Evolutionary conservation across 2,329 filamentous ascomycete species (phyloP), one percentile per base, ranked within the genome.

Genomic region (Sporothrix brunneoviolacea): DNA sequence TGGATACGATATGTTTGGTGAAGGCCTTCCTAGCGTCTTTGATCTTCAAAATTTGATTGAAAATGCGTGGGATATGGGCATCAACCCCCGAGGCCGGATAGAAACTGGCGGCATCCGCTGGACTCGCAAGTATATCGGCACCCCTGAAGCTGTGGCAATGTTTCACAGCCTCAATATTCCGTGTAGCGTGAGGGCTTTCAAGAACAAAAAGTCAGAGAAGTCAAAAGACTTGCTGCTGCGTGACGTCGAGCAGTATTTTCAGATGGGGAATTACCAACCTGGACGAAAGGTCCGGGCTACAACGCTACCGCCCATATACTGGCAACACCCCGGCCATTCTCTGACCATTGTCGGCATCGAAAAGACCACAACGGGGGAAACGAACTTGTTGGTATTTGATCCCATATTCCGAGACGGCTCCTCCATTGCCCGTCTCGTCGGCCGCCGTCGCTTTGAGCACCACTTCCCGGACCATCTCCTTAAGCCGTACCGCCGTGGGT

Each of bases 81-180:
- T 93, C 63, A 93, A 94, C 60, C 64, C 77, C 3, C 75, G 82
- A 39, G 88, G 86, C 4, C 78, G 88, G 30, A 63, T 80, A 3
- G 89, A 97, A 66, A 96, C 91, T 1, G 91, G 91, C 3, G 89
- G 90, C 1, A 86, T 97, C 56, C 80, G 74, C 56, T 84, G 84
- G n/a, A 95, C 91, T 0, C 80, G 93, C 54, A 97, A 96, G 65
- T 97, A 93, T 62, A 97, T 97, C 59, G 91, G 91, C 15, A 96
- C 91, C 1, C 83, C 88, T 8, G 91, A 97, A 73, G 89, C 87
- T 6, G 80, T 91, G 65, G 88, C 90, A 8, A 76, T 95, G 57
- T 86, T 95, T 58, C 68, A 76, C 32, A 82, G 80, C 56, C 71
- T 91, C 8, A 72, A 77, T 4, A 86, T 95, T 54, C 71, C 75